Percentiles rank a stretch among this genome's conserved stretches.
Evolutionary conservation across 2,329 filamentous ascomycete species (phyloP).

Genomic region (Nakataea oryzae): DNA sequence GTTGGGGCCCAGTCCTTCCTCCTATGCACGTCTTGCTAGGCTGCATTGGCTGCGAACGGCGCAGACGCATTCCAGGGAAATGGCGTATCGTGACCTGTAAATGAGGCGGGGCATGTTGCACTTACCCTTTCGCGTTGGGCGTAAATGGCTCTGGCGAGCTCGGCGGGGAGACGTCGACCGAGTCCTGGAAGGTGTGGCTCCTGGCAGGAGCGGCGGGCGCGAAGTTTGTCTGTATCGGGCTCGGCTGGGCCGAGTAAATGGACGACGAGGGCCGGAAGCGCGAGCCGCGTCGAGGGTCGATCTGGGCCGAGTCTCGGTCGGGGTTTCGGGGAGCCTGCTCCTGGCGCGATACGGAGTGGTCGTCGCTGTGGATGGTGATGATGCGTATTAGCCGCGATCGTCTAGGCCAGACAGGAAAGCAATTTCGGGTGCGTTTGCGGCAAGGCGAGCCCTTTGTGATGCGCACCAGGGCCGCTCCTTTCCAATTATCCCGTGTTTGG

Average conservation of each 20-base stretch:
- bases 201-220: slow-evolving; percentile 12
- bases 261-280: slow-evolving; percentile 45
- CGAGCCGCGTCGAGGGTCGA: slow-evolving; percentile 11
- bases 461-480: background rate
- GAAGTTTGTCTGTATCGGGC: slow-evolving; percentile 25
- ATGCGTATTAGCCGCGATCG: background rate
- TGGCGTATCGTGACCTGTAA: background rate
- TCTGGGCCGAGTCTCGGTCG: slow-evolving; percentile 15
- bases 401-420: background rate
- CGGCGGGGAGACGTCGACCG: slow-evolving; percentile 39
- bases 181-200: slow-evolving; percentile 9
- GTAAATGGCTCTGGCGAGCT: slow-evolving; percentile 41
- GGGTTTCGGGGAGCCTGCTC: slow-evolving; percentile 25
- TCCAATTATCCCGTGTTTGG: background rate
- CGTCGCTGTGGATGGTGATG: slow-evolving; percentile 18
- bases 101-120: slow-evolving; percentile 8
- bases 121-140: slow-evolving; percentile 27
- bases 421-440: background rate
- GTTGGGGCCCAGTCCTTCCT: background rate
- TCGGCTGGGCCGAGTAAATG: slow-evolving; percentile 45
- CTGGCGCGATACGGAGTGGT: slow-evolving; percentile 16
- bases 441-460: background rate
- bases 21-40: no score
- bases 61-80: background rate
- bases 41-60: background rate